Percentiles rank a stretch among this genome's conserved stretches.
Conservation (phyloP, 805 yeast species). For the Wickerhamiella brachini region DNA sequence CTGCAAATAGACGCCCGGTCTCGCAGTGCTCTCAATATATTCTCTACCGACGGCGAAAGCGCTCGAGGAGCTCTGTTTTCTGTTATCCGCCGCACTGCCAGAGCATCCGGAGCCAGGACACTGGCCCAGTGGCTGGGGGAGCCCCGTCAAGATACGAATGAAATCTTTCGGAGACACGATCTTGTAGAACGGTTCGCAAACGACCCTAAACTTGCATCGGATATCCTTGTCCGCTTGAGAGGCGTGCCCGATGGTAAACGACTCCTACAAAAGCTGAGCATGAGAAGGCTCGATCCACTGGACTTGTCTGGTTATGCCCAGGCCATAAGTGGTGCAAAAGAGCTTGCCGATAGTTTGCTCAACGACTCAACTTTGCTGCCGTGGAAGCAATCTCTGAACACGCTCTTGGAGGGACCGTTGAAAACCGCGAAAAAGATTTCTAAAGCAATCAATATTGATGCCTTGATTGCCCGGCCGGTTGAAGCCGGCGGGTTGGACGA, state of each 20-base stretch:
- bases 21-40: constrained; percentile 40
- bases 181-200: constrained; percentile 32
- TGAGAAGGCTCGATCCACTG: constrained; percentile 31
- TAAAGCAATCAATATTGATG: constrained; percentile 29
- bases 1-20: constrained; percentile 61
- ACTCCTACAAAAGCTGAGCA: constrained; percentile 24
- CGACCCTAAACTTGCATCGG: constrained; percentile 35
- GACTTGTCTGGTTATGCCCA: constrained; percentile 34
- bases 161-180: constrained; percentile 43
- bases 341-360: constrained; percentile 8
- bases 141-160: constrained; percentile 51
- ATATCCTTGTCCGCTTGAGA: constrained; percentile 36
- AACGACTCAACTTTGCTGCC: not conserved
- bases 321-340: constrained; percentile 23
- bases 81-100: constrained; percentile 59
- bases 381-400: not conserved
- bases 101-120: constrained; percentile 71
- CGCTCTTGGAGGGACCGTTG: constrained; percentile 19
- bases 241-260: constrained; percentile 33
- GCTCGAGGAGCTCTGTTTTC: constrained; percentile 51
- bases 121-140: constrained; percentile 69
- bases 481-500: constrained; percentile 22
- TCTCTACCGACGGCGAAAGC: constrained; percentile 34
- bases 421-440: constrained; percentile 32
- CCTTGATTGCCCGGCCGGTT: constrained; percentile 5